Conservation (phyloP, 2,329 filamentous ascomycete species). For the Pyrenophora teres region DNA sequence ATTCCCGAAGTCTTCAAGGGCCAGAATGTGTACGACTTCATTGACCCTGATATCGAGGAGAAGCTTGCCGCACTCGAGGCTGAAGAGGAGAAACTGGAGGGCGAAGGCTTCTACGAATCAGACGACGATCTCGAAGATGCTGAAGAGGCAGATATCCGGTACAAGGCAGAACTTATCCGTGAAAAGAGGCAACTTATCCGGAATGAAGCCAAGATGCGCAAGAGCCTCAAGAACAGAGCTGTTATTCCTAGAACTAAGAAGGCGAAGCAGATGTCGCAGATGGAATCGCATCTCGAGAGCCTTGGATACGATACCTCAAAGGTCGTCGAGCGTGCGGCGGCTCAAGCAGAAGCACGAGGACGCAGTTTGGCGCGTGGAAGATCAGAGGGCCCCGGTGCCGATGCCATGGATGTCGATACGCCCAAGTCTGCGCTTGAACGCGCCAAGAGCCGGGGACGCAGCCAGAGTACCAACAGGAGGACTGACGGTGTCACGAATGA, state of each 20-base stretch:
- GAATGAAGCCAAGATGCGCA: constrained; percentile 94
- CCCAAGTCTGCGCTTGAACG: constrained; percentile 51
- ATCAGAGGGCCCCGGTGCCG: constrained; percentile 57
- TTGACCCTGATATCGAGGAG: constrained; percentile 94
- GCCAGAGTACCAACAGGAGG: constrained; percentile 69
- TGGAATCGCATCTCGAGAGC: constrained; percentile 82
- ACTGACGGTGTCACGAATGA: constrained; percentile 77
- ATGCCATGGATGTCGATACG: constrained; percentile 71
- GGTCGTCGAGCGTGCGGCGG: constrained; percentile 72
- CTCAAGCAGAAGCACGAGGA: constrained; percentile 66
- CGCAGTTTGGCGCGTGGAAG: constrained; percentile 69
- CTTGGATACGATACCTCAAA: constrained; percentile 83
- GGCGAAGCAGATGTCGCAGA: constrained; percentile 81
- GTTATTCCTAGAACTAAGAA: constrained; percentile 83
- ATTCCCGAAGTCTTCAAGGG: constrained; percentile 93
- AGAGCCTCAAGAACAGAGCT: constrained; percentile 95
- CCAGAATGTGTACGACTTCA: constrained; percentile 96
- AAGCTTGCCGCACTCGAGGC: constrained; percentile 92
- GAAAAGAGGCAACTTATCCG: constrained; percentile 92
- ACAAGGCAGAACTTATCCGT: constrained; percentile 93
- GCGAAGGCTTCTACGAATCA: constrained; percentile 88
- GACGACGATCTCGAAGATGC: constrained; percentile 77
- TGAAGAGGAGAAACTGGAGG: constrained; percentile 91
- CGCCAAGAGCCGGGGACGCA: constrained; percentile 73
- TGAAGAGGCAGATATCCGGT: constrained; percentile 82